These are phyloP conservation scores for Aspergillus bridgeri DNA, from an alignment of 495 filamentous ascomycete genomes.

Conservation along the genomic window DNA sequence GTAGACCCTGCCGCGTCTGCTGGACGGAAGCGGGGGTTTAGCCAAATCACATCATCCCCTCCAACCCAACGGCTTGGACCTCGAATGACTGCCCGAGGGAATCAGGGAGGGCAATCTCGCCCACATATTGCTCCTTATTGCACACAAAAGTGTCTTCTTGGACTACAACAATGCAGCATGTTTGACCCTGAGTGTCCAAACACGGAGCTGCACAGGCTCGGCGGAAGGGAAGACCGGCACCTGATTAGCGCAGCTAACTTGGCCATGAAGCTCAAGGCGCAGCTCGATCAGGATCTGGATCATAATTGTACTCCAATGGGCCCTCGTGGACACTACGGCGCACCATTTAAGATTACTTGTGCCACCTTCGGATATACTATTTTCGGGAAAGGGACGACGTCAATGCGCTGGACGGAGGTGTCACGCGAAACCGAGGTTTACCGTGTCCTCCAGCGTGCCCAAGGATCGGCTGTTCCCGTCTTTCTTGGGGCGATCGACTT, in stretches of 20 bases:
- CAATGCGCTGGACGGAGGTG: conserved; percentile 29
- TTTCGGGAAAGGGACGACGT: conserved; percentile 44
- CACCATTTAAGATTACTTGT: conserved; percentile 41
- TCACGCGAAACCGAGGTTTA: conserved; percentile 44
- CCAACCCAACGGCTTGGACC: conserved; percentile 5
- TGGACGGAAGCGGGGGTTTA: conserved; percentile 22
- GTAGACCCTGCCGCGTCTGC: conserved; percentile 13
- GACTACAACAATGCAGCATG: conserved; percentile 26
- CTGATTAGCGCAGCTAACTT: conserved; percentile 8
- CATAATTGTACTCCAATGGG: conserved; percentile 23
- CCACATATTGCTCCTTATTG: conserved; percentile 24
- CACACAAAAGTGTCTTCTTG: conserved; percentile 39
- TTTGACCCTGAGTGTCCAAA: conserved; percentile 41
- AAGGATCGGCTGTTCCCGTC: conserved; percentile 40
- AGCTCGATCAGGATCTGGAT: conserved; percentile 31
- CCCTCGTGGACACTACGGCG: conserved; percentile 17
- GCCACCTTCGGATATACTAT: conserved; percentile 43
- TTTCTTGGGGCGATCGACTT: conserved; percentile 46
- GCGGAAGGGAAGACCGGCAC: conserved; percentile 5
- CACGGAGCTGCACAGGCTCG: conserved; percentile 19
- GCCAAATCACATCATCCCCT: conserved; percentile 15
- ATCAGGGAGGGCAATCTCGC: conserved; percentile 1
- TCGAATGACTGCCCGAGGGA: not conserved
- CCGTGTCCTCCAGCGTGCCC: conserved; percentile 28
- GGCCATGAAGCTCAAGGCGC: conserved; percentile 15